Percentiles rank a stretch among this genome's conserved stretches.
Evolutionary conservation across 352 stramenopile genomes (phyloP).

Genomic region (Blastocystis sp.): DNA sequence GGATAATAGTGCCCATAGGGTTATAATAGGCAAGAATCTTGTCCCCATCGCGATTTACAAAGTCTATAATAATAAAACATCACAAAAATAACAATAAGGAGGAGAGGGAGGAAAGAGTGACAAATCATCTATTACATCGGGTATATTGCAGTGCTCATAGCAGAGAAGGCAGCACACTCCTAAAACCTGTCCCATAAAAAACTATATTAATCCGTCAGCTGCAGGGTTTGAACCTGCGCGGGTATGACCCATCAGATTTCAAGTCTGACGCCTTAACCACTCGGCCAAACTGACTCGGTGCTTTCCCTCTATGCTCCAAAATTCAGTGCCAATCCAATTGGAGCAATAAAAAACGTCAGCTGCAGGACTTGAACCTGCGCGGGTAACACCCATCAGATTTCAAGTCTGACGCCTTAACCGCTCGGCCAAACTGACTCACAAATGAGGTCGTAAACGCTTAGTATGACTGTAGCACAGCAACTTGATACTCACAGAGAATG

Average conservation of each 20-base stretch:
- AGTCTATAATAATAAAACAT: background rate
- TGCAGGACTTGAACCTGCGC: constrained; percentile 39
- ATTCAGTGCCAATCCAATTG: background rate
- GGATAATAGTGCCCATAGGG: background rate
- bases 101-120: constrained; percentile 22
- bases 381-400: constrained; percentile 47
- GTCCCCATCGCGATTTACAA: background rate
- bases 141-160: background rate
- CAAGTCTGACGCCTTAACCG: constrained; percentile 57
- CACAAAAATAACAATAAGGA: background rate
- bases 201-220: background rate
- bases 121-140: background rate
- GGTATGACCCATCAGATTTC: constrained; percentile 34
- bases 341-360: constrained; percentile 7
- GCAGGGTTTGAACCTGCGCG: constrained; percentile 29
- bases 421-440: constrained; percentile 48
- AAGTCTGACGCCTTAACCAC: constrained; percentile 53
- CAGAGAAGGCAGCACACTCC: background rate
- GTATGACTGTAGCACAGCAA: too few species aligned
- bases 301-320: too few species aligned
- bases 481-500: background rate
- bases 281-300: constrained; percentile 24
- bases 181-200: constrained; percentile 24
- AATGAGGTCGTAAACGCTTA: background rate
- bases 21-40: background rate